phyloP scores from a whole-genome alignment of 352 stramenopile species.

The Phytophthora pseudosyringae region DNA sequence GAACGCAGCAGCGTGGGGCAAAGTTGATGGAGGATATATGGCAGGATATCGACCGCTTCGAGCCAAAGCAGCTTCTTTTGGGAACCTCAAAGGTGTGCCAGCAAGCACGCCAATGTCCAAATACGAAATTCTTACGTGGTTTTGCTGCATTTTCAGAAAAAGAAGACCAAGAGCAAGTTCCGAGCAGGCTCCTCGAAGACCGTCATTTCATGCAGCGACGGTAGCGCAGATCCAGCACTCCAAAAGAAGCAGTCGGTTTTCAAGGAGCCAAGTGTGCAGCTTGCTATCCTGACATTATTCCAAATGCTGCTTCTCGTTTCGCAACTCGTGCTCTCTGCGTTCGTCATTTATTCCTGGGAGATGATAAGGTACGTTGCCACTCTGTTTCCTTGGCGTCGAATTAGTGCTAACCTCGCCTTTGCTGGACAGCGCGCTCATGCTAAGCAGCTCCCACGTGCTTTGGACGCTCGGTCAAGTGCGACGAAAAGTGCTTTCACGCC shows the following conservation, averaged over 20 bases:
- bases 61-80: conserved; percentile 27
- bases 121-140: background rate
- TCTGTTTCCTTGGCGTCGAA: background rate
- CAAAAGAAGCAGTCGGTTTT: conserved; percentile 12
- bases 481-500: conserved; percentile 24
- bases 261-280: conserved; percentile 29
- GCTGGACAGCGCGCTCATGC: conserved; percentile 40
- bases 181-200: conserved; percentile 4
- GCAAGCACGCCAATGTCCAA: background rate
- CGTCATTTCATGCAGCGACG: background rate
- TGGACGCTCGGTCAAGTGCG: conserved; percentile 47
- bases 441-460: conserved; percentile 57
- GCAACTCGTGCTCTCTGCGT: conserved; percentile 32
- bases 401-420: background rate
- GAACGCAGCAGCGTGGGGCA: conserved; percentile 17
- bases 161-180: conserved; percentile 30
- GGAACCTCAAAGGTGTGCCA: conserved; percentile 24
- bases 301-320: conserved; percentile 43
- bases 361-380: conserved; percentile 40
- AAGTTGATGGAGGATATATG: conserved; percentile 32
- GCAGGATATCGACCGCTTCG: conserved; percentile 30
- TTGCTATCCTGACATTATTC: conserved; percentile 35
- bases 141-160: conserved; percentile 24
- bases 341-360: conserved; percentile 48
- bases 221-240: background rate